Conservation (phyloP, 2,329 filamentous ascomycete species). For the Anisogramma anomala region DNA sequence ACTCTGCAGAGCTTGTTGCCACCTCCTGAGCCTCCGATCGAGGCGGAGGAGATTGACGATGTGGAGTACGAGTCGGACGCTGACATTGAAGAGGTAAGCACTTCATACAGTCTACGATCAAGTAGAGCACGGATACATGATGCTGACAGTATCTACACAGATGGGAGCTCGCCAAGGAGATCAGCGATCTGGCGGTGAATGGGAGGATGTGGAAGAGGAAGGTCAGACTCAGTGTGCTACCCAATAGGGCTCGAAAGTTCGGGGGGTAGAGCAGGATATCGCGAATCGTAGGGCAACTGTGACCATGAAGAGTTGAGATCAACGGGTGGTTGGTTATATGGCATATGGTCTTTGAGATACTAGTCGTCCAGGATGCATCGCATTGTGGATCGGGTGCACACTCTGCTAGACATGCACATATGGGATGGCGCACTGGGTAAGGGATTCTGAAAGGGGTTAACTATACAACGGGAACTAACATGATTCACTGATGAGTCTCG, state of each 20-base stretch:
- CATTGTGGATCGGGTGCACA: background rate
- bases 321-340: background rate
- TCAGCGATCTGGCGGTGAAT: conserved; percentile 51
- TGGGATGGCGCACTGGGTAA: too few species aligned
- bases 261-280: background rate
- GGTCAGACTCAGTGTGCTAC: conserved; percentile 58
- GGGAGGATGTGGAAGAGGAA: conserved; percentile 59
- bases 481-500: too few species aligned
- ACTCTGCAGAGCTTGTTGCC: conserved; percentile 68
- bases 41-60: conserved; percentile 69
- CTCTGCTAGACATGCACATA: conserved; percentile 8
- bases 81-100: conserved; percentile 62
- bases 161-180: conserved; percentile 65
- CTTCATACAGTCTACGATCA: background rate
- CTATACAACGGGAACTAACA: too few species aligned
- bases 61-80: conserved; percentile 77
- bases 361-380: conserved; percentile 1
- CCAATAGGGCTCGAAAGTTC: conserved; percentile 38
- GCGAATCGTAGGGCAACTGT: conserved; percentile 3
- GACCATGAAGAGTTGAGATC: background rate
- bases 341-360: background rate
- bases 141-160: conserved; percentile 23
- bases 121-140: background rate
- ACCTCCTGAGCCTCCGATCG: conserved; percentile 45
- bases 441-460: too few species aligned